Evolutionary conservation across 768 basidiomycete genomes (phyloP).

Genomic region (Mycena galericulata): DNA sequence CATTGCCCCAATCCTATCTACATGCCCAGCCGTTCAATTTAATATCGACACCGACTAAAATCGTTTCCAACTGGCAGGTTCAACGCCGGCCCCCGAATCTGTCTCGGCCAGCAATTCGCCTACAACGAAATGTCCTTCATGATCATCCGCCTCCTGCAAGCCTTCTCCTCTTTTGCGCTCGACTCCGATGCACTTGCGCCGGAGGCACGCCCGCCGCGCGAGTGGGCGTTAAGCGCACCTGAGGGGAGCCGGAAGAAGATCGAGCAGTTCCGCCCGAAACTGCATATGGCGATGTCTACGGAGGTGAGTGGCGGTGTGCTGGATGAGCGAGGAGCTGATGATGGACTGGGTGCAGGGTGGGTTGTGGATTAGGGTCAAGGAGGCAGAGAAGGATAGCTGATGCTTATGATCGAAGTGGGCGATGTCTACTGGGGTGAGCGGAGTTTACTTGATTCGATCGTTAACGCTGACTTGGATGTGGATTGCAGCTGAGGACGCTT

Average conservation of each 20-base stretch:
- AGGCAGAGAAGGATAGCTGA: not conserved
- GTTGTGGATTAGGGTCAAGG: slow-evolving; percentile 21
- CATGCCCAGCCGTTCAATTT: too few species aligned
- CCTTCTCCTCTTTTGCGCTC: slow-evolving; percentile 50
- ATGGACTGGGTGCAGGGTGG: slow-evolving; percentile 5
- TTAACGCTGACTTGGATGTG: too few species aligned
- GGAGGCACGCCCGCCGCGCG: slow-evolving; percentile 45
- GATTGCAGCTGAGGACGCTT: too few species aligned
- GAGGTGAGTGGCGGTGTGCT: slow-evolving; percentile 1
- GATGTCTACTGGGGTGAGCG: not conserved
- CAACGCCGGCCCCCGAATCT: slow-evolving; percentile 55
- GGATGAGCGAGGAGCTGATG: not conserved
- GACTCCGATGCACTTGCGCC: slow-evolving; percentile 48
- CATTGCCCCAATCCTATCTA: too few species aligned
- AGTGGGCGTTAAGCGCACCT: slow-evolving; percentile 46
- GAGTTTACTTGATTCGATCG: too few species aligned
- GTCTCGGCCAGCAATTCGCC: slow-evolving; percentile 52
- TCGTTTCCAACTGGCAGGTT: too few species aligned
- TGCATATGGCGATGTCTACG: slow-evolving; percentile 53
- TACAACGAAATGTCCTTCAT: slow-evolving; percentile 37
- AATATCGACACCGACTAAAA: too few species aligned
- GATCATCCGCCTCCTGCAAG: slow-evolving; percentile 54
- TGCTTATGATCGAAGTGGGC: not conserved
- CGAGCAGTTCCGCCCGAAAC: slow-evolving; percentile 47
- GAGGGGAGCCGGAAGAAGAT: slow-evolving; percentile 47